Base-by-base conservation (phyloP, 192 early-diverging fungal species). In the Tieghemiomyces parasiticus region DNA sequence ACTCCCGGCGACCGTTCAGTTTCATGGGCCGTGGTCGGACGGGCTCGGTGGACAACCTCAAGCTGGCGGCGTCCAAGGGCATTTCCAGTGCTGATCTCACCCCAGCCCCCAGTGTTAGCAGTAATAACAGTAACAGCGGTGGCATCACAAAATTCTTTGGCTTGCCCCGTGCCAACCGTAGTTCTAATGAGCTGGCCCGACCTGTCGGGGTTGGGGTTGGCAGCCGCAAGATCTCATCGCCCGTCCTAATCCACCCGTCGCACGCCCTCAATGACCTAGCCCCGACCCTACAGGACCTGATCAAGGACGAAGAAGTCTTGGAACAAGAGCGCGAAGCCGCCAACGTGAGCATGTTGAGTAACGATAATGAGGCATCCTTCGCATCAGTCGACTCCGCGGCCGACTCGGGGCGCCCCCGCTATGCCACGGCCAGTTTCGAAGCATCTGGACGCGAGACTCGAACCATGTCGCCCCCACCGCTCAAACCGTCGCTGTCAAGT, bases 221-320 rank as follows among this genome's bases (percentile, higher is more conserved):
- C 28, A 26, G 32, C 8, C 26, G 22, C 22, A 3, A n/a, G 45
- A 46, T 54, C 52, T 54, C 52, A 20, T 29, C 52, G n/a, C 52
- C 52, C 0, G 52, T 54, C 20, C 32, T 54, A 30, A 54, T 54
- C 28, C 52, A 54, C 6, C 52, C 52, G 52, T 54, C 52, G 4
- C 52, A 54, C 29, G 52, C 52, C 0, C 52, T 54, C 8, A 32
- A 28, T 4, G 32, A 28, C 16, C 32, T 54, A n/a, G 52, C 28
- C 1, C 52, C 52, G 8, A 19, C 52, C 28, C 32, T 54, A 26
- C 52, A 16, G 9, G 52, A 54, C 28, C 28, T 54, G 28, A 30
- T 16, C 1, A 29, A 54, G 13, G 52, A 54, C 19, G 52, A 54
- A 29, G 29, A 12, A 6, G 2, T 30, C 28, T 31, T 20, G 22